Conservation (phyloP, 768 basidiomycete species). For the Punctularia strigosozonata region DNA sequence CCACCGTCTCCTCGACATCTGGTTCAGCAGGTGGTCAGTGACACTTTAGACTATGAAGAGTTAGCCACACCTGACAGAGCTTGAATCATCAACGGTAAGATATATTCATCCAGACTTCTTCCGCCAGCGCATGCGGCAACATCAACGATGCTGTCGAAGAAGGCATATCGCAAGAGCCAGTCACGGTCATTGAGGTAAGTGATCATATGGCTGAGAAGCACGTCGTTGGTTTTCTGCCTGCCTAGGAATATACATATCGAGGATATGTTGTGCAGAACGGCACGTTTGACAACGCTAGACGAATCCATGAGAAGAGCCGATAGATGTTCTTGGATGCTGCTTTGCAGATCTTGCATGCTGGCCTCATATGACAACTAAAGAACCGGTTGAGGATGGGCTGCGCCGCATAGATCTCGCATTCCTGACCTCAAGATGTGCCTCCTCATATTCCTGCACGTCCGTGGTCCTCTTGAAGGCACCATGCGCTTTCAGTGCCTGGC, state of each 20-base stretch:
- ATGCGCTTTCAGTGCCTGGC: conserved; percentile 79
- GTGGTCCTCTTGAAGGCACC: conserved; percentile 55
- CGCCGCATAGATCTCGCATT: not conserved
- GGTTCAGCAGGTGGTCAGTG: conserved; percentile 6
- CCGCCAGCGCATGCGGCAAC: conserved; percentile 92
- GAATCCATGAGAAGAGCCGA: conserved; percentile 80
- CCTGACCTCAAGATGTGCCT: conserved; percentile 69
- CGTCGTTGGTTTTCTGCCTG: conserved; percentile 87
- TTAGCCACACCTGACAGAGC: conserved; percentile 69
- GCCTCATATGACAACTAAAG: conserved; percentile 82
- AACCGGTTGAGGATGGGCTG: not conserved
- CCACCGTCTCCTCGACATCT: conserved; percentile 95
- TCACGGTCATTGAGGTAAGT: conserved; percentile 82
- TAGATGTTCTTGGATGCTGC: conserved; percentile 78
- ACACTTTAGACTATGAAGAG: not conserved
- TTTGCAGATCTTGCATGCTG: conserved; percentile 76
- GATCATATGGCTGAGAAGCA: conserved; percentile 82
- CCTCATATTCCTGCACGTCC: conserved; percentile 63
- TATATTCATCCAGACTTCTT: conserved; percentile 88
- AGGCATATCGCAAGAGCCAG: conserved; percentile 83
- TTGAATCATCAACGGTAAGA: conserved; percentile 92
- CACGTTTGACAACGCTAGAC: conserved; percentile 83
- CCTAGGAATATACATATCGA: conserved; percentile 90
- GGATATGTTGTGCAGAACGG: conserved; percentile 78
- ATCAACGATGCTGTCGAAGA: conserved; percentile 93